phyloP scores from a whole-genome alignment of 495 filamentous ascomycete species.

The Amorphotheca resinae region DNA sequence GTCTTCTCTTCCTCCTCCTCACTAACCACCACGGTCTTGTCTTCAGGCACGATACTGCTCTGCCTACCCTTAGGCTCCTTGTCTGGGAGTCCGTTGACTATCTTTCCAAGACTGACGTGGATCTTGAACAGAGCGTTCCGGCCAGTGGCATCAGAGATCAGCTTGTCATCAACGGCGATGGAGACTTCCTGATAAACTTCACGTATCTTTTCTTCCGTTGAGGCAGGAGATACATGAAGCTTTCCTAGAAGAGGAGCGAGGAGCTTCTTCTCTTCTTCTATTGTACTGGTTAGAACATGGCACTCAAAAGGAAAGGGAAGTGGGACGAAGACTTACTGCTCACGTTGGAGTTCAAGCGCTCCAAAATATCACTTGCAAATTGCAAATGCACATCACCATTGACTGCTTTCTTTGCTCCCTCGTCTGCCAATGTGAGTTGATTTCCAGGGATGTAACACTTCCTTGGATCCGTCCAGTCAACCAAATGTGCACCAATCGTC shows the following conservation, averaged over 20 bases:
- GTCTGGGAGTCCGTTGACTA: slow-evolving; percentile 41
- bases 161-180: slow-evolving; percentile 54
- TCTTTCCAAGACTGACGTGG: slow-evolving; percentile 52
- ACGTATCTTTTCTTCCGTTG: slow-evolving; percentile 35
- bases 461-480: slow-evolving; percentile 93
- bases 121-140: slow-evolving; percentile 71
- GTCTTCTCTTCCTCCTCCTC: slow-evolving; percentile 9
- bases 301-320: slow-evolving; percentile 23
- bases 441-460: slow-evolving; percentile 63
- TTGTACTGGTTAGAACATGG: slow-evolving; percentile 22
- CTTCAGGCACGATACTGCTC: slow-evolving; percentile 2
- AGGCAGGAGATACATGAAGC: slow-evolving; percentile 57
- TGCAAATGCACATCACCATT: slow-evolving; percentile 57
- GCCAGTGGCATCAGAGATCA: slow-evolving; percentile 56
- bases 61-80: slow-evolving; percentile 16
- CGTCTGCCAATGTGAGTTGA: slow-evolving; percentile 37
- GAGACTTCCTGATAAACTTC: slow-evolving; percentile 43
- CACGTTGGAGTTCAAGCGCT: slow-evolving; percentile 38
- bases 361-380: slow-evolving; percentile 51
- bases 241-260: slow-evolving; percentile 69
- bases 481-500: slow-evolving; percentile 64
- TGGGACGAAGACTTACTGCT: slow-evolving; percentile 41
- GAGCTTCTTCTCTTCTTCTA: slow-evolving; percentile 76
- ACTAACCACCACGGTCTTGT: neutral
- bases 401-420: slow-evolving; percentile 44